Evolutionary conservation across 495 filamentous ascomycete species (phyloP), one percentile per base, ranked within the genome.

Genomic region (Cercophora sp.): DNA sequence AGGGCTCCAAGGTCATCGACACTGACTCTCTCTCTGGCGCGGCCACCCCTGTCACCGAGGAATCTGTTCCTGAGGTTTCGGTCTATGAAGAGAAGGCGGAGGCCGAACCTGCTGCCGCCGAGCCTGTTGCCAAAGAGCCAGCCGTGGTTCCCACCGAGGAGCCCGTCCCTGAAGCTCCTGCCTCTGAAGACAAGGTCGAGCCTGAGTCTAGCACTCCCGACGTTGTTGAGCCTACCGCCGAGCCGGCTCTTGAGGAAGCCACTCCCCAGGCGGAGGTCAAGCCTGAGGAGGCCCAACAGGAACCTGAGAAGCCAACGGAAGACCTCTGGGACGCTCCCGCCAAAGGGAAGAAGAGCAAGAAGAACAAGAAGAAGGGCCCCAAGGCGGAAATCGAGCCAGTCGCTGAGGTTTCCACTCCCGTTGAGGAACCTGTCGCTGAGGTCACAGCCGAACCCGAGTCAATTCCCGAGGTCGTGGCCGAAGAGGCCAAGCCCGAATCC

Each of bases 341-440:
- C n/a, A 63, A 57, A 13, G 6, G 8, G 8, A 32, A 13, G 44
- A 61, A 48, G 25, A 15, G 20, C 18, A 61, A 61, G 58, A 64
- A 59, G n/a, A 37, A 52, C 3, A 60, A 66, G 54, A 69, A 69
- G 55, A 57, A 44, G 45, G 46, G 46, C 2, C 43, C 52, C 44
- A 55, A 55, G 45, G 19, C 15, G 5, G 53, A 49, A 8, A 8
- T 42, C 11, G 54, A 56, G 8, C 10, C 51, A 25, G 20, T 25
- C 23, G n/a, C 43, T 45, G 50, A 23, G 9, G 29, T 40, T 18
- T 15, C 40, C 6, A 16, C 40, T 4, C 39, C 40, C 13, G 29
- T 44, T 15, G 41, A 44, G 24, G 41, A 48, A 34, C 44, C 44
- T n/a, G 11, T n/a, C 3, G n/a, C 35, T 11, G 22, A 10, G 13